phyloP scores from a whole-genome alignment of 306 rosid genomes.

The Luffa aegyptiaca region DNA sequence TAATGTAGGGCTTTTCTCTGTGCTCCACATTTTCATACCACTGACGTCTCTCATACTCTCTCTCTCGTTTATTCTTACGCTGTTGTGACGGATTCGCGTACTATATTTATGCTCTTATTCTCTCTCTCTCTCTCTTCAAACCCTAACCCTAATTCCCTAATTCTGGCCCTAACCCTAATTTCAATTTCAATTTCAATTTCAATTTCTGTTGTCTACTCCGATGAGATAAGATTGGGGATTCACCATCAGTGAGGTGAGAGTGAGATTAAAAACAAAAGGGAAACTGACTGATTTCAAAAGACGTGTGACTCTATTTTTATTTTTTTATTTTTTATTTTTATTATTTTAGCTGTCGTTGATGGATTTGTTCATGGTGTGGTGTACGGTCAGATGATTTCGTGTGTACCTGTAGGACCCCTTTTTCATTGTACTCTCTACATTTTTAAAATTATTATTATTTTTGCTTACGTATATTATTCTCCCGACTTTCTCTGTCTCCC shows the following conservation, averaged over 20 bases:
- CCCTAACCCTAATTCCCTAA: constrained; percentile 10
- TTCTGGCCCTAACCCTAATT: constrained; percentile 8
- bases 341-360: neutral
- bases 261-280: neutral
- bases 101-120: neutral
- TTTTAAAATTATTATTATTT: neutral
- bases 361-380: neutral
- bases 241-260: neutral
- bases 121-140: constrained; percentile 12
- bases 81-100: constrained; percentile 41
- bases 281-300: neutral
- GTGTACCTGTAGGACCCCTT: neutral
- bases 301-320: neutral
- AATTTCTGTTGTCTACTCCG: neutral
- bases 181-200: neutral
- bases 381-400: neutral
- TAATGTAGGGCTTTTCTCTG: neutral
- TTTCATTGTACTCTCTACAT: neutral
- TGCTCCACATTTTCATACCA: neutral
- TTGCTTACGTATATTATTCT: constrained; percentile 4
- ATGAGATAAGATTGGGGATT: neutral
- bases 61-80: constrained; percentile 19
- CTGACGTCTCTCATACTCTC: constrained; percentile 31
- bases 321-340: neutral
- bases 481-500: neutral